Conservation (phyloP, 768 basidiomycete genomes). For the Trametes punicea region DNA sequence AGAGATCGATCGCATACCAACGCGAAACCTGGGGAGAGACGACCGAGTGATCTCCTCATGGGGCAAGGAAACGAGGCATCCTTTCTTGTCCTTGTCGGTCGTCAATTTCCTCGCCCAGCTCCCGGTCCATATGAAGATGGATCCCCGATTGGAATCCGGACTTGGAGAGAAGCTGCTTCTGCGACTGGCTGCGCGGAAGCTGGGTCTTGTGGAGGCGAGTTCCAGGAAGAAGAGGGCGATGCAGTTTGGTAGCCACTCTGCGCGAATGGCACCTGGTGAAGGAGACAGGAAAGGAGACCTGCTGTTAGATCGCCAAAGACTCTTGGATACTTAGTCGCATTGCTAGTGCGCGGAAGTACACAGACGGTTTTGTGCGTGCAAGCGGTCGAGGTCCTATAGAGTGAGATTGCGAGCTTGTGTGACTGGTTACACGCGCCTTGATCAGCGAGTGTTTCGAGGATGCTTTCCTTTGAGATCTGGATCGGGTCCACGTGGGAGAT, state of each 20-base stretch:
- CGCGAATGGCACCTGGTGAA: constrained; percentile 70
- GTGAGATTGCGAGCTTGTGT: too few species aligned
- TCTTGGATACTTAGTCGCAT: not conserved
- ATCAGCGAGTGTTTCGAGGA: too few species aligned
- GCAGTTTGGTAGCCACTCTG: constrained; percentile 93
- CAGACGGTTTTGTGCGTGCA: too few species aligned
- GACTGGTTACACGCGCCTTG: too few species aligned
- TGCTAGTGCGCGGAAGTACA: too few species aligned
- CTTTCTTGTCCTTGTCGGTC: constrained; percentile 80
- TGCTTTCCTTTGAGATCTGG: too few species aligned
- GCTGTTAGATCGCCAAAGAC: not conserved
- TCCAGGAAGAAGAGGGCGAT: constrained; percentile 86
- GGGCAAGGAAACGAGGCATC: constrained; percentile 90
- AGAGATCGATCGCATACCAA: constrained; percentile 83
- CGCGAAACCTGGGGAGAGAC: constrained; percentile 88
- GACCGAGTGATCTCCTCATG: constrained; percentile 90
- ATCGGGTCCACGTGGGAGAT: constrained; percentile 13
- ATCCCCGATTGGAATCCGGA: constrained; percentile 71
- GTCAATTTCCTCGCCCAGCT: constrained; percentile 74
- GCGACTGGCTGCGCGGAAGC: constrained; percentile 60
- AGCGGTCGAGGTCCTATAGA: too few species aligned
- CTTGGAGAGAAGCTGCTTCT: constrained; percentile 88
- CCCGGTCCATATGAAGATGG: constrained; percentile 80
- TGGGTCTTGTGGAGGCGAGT: constrained; percentile 79
- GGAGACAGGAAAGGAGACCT: constrained; percentile 50